Conservation (phyloP, 179 eudicot species). For the Gypsophila paniculata region DNA sequence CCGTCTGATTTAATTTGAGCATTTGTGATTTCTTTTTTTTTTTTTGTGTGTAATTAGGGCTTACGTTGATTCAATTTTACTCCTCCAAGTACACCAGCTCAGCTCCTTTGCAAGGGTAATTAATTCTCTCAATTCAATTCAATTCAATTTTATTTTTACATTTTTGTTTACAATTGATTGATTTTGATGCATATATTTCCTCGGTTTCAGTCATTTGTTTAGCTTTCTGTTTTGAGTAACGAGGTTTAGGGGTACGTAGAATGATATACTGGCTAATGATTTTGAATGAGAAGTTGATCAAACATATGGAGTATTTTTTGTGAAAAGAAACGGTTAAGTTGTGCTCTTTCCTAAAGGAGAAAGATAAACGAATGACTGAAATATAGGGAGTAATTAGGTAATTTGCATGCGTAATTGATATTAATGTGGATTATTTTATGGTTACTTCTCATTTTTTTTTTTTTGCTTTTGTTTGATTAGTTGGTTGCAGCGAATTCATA, state of each 20-base stretch:
- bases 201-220: too few relatives aligned
- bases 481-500: conserved; percentile 83
- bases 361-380: too few relatives aligned
- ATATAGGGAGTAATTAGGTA: too few relatives aligned
- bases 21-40: too few relatives aligned
- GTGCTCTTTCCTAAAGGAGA: too few relatives aligned
- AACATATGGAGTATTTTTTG: too few relatives aligned
- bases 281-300: too few relatives aligned
- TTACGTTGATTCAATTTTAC: conserved; percentile 67
- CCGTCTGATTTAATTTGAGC: too few relatives aligned
- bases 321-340: too few relatives aligned
- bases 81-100: conserved; percentile 60
- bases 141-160: background rate
- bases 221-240: too few relatives aligned
- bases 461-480: conserved; percentile 36
- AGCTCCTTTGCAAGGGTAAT: conserved; percentile 83
- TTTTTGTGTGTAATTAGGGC: background rate
- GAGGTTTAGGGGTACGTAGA: too few relatives aligned
- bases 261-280: too few relatives aligned
- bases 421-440: background rate
- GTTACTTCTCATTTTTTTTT: background rate
- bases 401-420: background rate
- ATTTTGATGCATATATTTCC: background rate
- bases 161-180: background rate
- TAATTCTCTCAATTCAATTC: background rate